Evolutionary conservation across 2,329 filamentous ascomycete genomes (phyloP), one percentile per base, ranked within the genome.

Genomic region (Cordyceps cateniannulata): DNA sequence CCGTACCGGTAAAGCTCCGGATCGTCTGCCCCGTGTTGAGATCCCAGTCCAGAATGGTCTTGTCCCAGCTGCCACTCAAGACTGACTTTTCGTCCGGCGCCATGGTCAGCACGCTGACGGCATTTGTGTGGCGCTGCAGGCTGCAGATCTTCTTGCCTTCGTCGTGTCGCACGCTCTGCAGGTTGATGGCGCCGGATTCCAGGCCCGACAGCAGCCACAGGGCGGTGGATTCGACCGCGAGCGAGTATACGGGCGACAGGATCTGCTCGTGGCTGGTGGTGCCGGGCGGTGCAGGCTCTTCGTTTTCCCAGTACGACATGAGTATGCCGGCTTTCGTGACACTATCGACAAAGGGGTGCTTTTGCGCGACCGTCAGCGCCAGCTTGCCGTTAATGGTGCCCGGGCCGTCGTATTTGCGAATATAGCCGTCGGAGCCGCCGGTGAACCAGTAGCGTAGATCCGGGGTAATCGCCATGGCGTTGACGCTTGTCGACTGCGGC

Each of bases 221-320:
- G 0, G 90, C 92, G 68, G 95, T 85, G 49, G 91, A 91, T 64
- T 99, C 91, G 5, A 96, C 88, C 1, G 95, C 95, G 27, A 99
- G 79, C 7, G 93, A 96, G 73, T 99, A 99, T 0, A 99, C 93
- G 0, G 95, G 92, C 10, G 91, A 96, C n/a, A 93, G 75, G 5
- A 83, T 76, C 25, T 84, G 76, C 3, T 90, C 87, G 52, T 88
- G 77, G 14, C 79, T 77, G 16, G 78, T 72, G 40, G 76, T 73
- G 5, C 74, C 73, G 0, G 75, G 72, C 1, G 69, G 71, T 3
- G 75, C 65, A 2, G 85, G 84, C 70, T 99, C 93, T 72, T 97
- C 93, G 69, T 98, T 99, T 73, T 97, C 95, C 95, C 95, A 99
- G 73, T 99, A 99, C 56, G 90, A 96, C 83, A 97, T 87, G 54